Evolutionary conservation across 164 flowering plant genomes (phyloP), one percentile per base, ranked within the genome.

Genomic region (Cinnamomum chago): DNA sequence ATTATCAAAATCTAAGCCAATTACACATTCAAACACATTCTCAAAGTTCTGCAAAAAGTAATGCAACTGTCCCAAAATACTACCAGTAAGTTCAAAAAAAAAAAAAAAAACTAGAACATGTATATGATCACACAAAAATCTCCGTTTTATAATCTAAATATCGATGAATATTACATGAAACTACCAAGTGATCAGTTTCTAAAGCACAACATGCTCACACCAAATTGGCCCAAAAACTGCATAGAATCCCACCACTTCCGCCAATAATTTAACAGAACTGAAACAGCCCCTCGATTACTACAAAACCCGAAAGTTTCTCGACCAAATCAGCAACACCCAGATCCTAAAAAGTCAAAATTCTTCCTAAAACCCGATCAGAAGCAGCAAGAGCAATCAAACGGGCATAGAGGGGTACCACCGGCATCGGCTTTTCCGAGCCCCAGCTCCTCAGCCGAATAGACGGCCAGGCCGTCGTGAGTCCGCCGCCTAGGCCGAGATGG

Each of bases 381-480:
- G 73, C 93, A 90, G 79, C 93, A 90, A 68, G 83, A 79, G 78
- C 93, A 90, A 71, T 90, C 91, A 79, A 88, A 90, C 65, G 93
- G 93, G 70, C 93, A 90, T 66, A 88, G 84, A 9, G 75, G 76
- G 47, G 91, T 88, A 70, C 87, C 86, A 68, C 91, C 91, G 72
- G 90, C 86, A 76, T 86, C 82, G 13, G 81, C 55, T 25, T 81
- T 85, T 24, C 79, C 85, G 64, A 90, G 13, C 15, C 93, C 89
- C 74, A 90, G 60, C 73, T 90, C 91, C 47, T 88, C 93, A 65
- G 85, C 90, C 23, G 89, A 81, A 75, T 83, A 90, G 18, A 90
- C 22, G 5, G 79, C 14, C 2, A 88, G 68, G 50, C 93, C 91
- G 76, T 90, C 89, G 5, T 23, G 79, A 0, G 87, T 87, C 76